A percentile compares a stretch with the other conserved stretches of the same genome.
Evolutionary conservation across 1,284 basidiomycete genomes (phyloP).

Genomic region (Puccinia coronata): DNA sequence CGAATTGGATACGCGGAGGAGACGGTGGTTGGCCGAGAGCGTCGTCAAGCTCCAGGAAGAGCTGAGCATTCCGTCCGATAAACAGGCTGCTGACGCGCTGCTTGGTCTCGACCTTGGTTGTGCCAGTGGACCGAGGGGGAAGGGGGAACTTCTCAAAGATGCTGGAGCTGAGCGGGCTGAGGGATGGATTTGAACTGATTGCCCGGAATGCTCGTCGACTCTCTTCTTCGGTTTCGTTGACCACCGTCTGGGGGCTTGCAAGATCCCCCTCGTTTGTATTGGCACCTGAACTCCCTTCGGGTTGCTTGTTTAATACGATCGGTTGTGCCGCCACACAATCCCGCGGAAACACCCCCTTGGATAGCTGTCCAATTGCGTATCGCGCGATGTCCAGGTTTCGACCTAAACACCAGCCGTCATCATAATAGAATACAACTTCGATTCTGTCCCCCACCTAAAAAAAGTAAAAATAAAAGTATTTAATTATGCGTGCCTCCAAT

Average conservation of each 20-base stretch:
- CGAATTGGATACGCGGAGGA: not conserved
- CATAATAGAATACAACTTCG: conserved; percentile 27
- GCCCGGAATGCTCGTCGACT: conserved; percentile 10
- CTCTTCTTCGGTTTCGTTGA: not conserved
- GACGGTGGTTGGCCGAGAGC: conserved; percentile 5
- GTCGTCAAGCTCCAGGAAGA: conserved; percentile 41
- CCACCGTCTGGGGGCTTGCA: not conserved
- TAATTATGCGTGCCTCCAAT: not conserved
- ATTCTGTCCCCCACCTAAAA: conserved; percentile 42
- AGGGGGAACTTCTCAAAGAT: conserved; percentile 35
- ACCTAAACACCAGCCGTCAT: conserved; percentile 49
- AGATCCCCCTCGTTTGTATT: not conserved
- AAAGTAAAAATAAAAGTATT: not conserved
- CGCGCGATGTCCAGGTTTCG: conserved; percentile 24
- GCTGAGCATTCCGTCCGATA: conserved; percentile 31
- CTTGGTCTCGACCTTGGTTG: not conserved
- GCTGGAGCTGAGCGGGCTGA: conserved; percentile 23
- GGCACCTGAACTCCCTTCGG: not conserved
- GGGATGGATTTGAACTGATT: conserved; percentile 10
- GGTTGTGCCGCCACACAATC: conserved; percentile 35
- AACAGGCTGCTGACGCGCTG: conserved; percentile 42
- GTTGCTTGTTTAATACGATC: not conserved
- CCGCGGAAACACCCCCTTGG: conserved; percentile 44
- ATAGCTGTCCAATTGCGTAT: not conserved
- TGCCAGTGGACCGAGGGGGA: not conserved